Evolutionary conservation across 2,329 filamentous ascomycete genomes (phyloP), one percentile per base, ranked within the genome.

Genomic region (Penicillium sp.): DNA sequence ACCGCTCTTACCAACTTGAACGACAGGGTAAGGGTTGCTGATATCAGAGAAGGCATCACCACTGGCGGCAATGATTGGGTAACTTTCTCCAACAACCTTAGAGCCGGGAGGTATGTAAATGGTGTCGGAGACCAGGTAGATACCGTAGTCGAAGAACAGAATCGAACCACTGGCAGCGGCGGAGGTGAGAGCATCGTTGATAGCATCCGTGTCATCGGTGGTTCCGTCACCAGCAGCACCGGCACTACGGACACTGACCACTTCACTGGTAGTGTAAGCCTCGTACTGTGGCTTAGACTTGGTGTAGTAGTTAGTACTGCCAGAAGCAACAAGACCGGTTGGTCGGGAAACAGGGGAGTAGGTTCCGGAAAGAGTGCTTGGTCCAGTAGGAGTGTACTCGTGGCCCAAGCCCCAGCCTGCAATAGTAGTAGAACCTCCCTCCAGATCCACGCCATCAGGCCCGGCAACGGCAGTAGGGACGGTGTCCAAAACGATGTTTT

Each of bases 171-270:
- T 65, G 0, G 71, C 65, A 2, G 75, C 75, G 3, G 83, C 82
- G 3, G 66, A 68, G 64, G 76, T 73, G 64, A 88, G 83, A 61
- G 91, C 91, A 38, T 77, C 72, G 77, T 96, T 97, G 81, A 97
- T 96, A 57, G 92, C 90, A 1, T 74, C 86, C 0, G 92, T 96
- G 68, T 97, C 92, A 70, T 97, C 93, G 26, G 87, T 88, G 0
- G 75, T 72, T 16, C 86, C 86, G 64, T 87, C 83, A 61, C 83
- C 83, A 45, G 63, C 74, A 6, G 74, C 75, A 55, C 77, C 72
- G 59, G 64, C 63, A 56, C 62, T 68, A 50, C 78, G 71, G 26
- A 79, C 75, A 54, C 76, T 79, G 45, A 74, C 48, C 59, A 83
- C 79, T 0, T 66, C 65, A 12, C 70, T 66, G 2, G 69, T 63